Base-by-base conservation (phyloP, 106 monocot genomes). In the Chionographis japonica region DNA sequence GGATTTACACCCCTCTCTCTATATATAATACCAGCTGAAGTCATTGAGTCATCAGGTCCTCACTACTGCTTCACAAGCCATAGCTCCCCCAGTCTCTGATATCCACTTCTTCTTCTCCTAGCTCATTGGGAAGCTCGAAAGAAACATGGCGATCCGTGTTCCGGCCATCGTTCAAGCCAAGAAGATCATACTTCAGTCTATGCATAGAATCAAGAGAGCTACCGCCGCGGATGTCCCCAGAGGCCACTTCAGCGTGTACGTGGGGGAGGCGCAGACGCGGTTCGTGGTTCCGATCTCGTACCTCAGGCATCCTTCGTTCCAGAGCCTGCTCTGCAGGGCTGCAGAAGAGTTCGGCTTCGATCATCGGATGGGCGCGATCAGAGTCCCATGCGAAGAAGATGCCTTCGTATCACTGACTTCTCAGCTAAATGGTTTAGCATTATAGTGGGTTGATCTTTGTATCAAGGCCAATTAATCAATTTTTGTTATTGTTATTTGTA, bases 211-310 rank as follows among this genome's bases (percentile, higher is more conserved):
- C 27, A 37, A 62, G 60, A 71, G 57, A 52, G 11, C n/a, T n/a
- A 12, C 5, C 11, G 10, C 62, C 6, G 54, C 27, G 4, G 72
- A 81, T 18, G 77, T 72, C 8, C 81, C 76, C 1, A 77, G 68
- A 58, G 76, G 77, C 5, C 73, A 73, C 61, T 78, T 83, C 52
- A 38, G 73, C 1, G 13, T 83, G 18, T 83, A 83, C 27, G 78
- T 78, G 4, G 82, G 65, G 17, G 78, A 78, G 40, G 20, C 18
- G 0, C 14, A 61, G 67, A 78, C 52, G 69, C n/a, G 69, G 37
- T 83, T 70, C 60, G 59, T 78, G 0, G 73, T 83, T 20, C 77
- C 77, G 4, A 64, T 83, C 60, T 83, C 82, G 4, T 83, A 74
- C 50, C 20, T 77, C 49, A 83, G 70, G 65, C 68, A 78, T 49